Conservation (phyloP, 1,139 yeast species). For the Schwanniomyces etchellsii region DNA sequence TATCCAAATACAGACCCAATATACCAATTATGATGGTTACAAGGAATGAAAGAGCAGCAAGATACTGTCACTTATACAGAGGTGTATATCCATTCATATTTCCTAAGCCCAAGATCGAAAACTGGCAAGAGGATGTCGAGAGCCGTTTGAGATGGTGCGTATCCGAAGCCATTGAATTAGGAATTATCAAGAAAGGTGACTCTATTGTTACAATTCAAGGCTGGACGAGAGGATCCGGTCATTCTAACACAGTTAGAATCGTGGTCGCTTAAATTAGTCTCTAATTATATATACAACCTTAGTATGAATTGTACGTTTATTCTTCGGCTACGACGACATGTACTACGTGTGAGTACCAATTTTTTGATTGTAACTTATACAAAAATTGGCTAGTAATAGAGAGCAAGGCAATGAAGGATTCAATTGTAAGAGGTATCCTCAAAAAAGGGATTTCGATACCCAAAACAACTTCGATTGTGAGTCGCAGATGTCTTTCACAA, state of each 20-base stretch:
- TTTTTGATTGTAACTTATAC: constrained; percentile 1
- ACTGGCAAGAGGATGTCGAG: constrained; percentile 98
- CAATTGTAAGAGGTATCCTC: too few species aligned
- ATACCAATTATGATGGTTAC: constrained; percentile 98
- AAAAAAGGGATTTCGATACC: too few species aligned
- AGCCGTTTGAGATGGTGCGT: constrained; percentile 92
- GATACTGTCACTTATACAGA: constrained; percentile 93
- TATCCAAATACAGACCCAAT: constrained; percentile 95
- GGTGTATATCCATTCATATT: constrained; percentile 98
- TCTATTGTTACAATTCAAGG: constrained; percentile 95
- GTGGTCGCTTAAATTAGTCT: constrained; percentile 40
- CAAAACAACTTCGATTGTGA: too few species aligned
- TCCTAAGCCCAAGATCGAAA: constrained; percentile 57
- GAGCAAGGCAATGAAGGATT: too few species aligned
- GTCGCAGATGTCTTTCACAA: neutral
- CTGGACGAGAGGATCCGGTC: constrained; percentile 98
- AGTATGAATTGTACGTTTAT: too few species aligned
- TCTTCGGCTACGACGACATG: constrained; percentile 2
- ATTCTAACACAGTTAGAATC: constrained; percentile 93
- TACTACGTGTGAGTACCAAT: constrained; percentile 3
- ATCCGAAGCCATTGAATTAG: constrained; percentile 81
- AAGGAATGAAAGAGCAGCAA: constrained; percentile 88
- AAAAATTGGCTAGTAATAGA: too few species aligned
- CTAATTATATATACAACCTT: too few species aligned
- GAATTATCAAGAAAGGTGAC: constrained; percentile 84